Conservation (phyloP, 2,329 filamentous ascomycete genomes). For the Dactylellina cionopaga region DNA sequence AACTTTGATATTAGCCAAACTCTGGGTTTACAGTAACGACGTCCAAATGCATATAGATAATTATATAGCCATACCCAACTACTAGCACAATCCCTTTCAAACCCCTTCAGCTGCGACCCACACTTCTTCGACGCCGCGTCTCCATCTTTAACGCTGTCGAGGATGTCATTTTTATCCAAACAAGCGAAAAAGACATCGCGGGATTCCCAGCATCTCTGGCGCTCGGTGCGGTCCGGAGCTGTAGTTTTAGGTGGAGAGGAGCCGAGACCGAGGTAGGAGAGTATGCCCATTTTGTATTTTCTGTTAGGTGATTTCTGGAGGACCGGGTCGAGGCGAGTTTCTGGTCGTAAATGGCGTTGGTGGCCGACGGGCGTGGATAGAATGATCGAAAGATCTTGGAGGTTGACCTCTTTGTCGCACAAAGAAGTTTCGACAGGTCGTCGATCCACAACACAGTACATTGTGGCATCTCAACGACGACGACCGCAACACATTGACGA, state of each 20-base stretch:
- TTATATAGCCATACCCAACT: constrained; percentile 77
- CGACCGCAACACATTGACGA: too few relatives aligned
- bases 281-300: constrained; percentile 65
- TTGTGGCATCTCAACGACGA: too few relatives aligned
- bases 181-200: constrained; percentile 89
- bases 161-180: constrained; percentile 80
- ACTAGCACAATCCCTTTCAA: constrained; percentile 84
- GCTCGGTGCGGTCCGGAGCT: constrained; percentile 84
- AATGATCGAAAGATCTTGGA: neutral
- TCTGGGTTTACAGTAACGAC: too few relatives aligned
- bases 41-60: neutral
- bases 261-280: constrained; percentile 61
- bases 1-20: neutral
- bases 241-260: constrained; percentile 64
- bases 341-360: neutral
- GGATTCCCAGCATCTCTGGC: constrained; percentile 86
- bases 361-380: neutral
- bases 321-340: neutral
- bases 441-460: too few relatives aligned
- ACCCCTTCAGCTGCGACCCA: constrained; percentile 69
- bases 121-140: constrained; percentile 70
- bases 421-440: too few relatives aligned
- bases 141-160: constrained; percentile 75
- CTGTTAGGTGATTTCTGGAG: neutral
- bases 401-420: too few relatives aligned